Evolutionary conservation across 306 rosid genomes (phyloP).

Genomic region (Lupinus albus): DNA sequence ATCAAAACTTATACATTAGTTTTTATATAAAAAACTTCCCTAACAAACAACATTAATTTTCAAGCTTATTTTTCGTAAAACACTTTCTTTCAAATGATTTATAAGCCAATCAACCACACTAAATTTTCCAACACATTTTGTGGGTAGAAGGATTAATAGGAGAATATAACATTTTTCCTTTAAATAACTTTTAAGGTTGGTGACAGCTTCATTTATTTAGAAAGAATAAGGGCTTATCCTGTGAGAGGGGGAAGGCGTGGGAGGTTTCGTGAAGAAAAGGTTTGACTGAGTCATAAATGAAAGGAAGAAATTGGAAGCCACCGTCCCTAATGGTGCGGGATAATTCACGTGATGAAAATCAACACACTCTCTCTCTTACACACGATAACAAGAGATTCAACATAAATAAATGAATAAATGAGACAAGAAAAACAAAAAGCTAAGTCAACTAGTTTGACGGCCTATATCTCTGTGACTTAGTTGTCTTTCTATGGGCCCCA

Average conservation of each 20-base stretch:
- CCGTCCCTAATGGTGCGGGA: constrained; percentile 88
- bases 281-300: constrained; percentile 66
- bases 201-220: too few relatives aligned
- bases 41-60: too few relatives aligned
- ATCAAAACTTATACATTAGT: too few relatives aligned
- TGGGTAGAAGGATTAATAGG: too few relatives aligned
- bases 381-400: constrained; percentile 37
- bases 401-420: not conserved
- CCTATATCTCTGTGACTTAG: constrained; percentile 55
- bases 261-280: constrained; percentile 61
- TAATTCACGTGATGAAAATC: constrained; percentile 77
- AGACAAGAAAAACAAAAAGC: constrained; percentile 6
- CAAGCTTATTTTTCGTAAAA: too few relatives aligned
- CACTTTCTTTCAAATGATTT: too few relatives aligned
- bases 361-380: not conserved
- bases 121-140: too few relatives aligned
- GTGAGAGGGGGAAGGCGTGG: too few relatives aligned
- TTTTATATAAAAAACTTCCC: too few relatives aligned
- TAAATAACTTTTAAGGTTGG: too few relatives aligned
- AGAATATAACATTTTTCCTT: too few relatives aligned
- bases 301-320: constrained; percentile 49
- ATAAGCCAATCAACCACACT: too few relatives aligned
- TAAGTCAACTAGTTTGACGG: constrained; percentile 87
- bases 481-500: constrained; percentile 34
- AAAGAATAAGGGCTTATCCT: not conserved